These are phyloP conservation scores for Quercus wislizeni DNA, from an alignment of 306 rosid genomes.

Conservation along the genomic window DNA sequence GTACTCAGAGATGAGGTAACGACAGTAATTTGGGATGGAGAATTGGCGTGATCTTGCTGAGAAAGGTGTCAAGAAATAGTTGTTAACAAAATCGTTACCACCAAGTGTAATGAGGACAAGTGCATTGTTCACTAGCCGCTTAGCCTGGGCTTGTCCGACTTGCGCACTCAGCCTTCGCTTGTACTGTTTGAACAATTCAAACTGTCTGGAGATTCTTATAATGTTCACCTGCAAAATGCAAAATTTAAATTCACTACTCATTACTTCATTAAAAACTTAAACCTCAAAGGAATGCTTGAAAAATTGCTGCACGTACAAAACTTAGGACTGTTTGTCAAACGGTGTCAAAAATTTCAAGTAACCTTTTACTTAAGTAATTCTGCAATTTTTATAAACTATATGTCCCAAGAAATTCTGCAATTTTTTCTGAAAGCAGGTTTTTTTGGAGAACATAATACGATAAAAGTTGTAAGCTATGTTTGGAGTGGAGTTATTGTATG, in stretches of 20 bases:
- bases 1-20: slow-evolving; percentile 48
- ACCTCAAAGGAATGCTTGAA: too few species aligned
- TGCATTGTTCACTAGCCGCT: slow-evolving; percentile 33
- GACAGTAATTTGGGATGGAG: slow-evolving; percentile 44
- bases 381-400: too few species aligned
- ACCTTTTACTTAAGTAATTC: too few species aligned
- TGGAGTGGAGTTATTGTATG: too few species aligned
- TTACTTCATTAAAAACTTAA: too few species aligned
- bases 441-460: too few species aligned
- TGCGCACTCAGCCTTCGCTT: slow-evolving; percentile 34
- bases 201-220: slow-evolving; percentile 48
- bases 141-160: slow-evolving; percentile 37
- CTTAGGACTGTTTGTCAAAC: too few species aligned
- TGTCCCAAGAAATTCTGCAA: too few species aligned
- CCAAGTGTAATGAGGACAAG: slow-evolving; percentile 55
- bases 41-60: slow-evolving; percentile 53
- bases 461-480: too few species aligned
- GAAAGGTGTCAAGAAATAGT: slow-evolving; percentile 46
- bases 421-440: too few species aligned
- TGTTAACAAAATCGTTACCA: slow-evolving; percentile 70
- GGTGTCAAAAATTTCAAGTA: too few species aligned
- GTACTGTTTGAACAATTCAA: slow-evolving; percentile 39
- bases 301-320: too few species aligned
- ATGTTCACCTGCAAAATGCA: slow-evolving; percentile 31
- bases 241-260: neutral